These are phyloP conservation scores for Xylariaceae sp. DNA, from an alignment of 2,329 filamentous ascomycete genomes.

Conservation along the genomic window DNA sequence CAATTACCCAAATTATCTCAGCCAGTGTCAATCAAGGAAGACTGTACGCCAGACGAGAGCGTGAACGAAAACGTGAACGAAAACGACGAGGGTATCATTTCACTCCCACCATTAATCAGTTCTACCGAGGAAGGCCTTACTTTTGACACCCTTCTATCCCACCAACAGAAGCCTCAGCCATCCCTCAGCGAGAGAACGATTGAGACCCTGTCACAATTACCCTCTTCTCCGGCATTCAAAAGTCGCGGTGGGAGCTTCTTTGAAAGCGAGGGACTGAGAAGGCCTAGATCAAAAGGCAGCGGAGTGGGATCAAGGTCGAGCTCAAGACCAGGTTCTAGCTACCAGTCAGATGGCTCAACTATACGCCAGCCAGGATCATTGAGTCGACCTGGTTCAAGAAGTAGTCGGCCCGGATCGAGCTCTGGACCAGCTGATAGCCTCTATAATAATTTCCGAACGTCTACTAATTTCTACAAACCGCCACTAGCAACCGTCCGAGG, in stretches of 20 bases:
- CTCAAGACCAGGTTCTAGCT: conserved; percentile 64
- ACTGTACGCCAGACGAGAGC: conserved; percentile 8
- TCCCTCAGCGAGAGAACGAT: conserved; percentile 84
- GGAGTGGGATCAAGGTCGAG: conserved; percentile 51
- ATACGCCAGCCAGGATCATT: conserved; percentile 52
- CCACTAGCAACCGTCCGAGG: conserved; percentile 47
- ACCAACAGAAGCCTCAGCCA: conserved; percentile 38
- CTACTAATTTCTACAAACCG: conserved; percentile 48
- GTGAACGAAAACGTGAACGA: no score
- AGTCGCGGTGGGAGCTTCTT: conserved; percentile 75
- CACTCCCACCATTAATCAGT: conserved; percentile 27
- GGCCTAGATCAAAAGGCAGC: conserved; percentile 53
- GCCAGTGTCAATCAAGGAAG: conserved; percentile 12
- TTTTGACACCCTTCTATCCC: conserved; percentile 29
- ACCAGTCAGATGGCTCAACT: conserved; percentile 62
- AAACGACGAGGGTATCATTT: conserved; percentile 23
- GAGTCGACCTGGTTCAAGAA: conserved; percentile 58
- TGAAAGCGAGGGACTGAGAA: conserved; percentile 61
- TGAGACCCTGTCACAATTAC: conserved; percentile 77
- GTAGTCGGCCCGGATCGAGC: conserved; percentile 56
- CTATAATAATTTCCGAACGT: conserved; percentile 46
- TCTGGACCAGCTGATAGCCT: conserved; percentile 49
- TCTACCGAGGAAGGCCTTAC: conserved; percentile 27
- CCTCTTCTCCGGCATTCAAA: conserved; percentile 73
- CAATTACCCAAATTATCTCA: conserved; percentile 25